Evolutionary conservation across 148 eudicot species (phyloP).

Genomic region (Cornus florida): DNA sequence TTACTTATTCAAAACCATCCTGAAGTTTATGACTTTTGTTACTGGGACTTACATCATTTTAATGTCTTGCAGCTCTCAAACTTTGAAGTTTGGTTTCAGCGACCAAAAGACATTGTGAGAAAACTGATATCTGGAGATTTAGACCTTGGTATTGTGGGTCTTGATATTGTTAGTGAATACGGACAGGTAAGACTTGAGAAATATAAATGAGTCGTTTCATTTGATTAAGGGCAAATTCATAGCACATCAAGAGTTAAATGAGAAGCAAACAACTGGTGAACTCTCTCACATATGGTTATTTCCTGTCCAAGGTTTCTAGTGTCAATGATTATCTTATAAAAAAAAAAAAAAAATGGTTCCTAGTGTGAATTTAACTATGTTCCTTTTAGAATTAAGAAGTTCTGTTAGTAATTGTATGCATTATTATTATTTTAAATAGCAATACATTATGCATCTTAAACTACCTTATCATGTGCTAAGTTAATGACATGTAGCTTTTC

Average conservation of each 20-base stretch:
- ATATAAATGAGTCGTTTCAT: not conserved
- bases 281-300: not conserved
- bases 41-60: not conserved
- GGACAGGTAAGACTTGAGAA: slow-evolving; percentile 60
- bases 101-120: slow-evolving; percentile 86
- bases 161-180: slow-evolving; percentile 75
- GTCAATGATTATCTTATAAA: not conserved
- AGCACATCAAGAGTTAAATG: not conserved
- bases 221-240: not conserved
- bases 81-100: slow-evolving; percentile 96
- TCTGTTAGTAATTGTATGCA: not conserved
- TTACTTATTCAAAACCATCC: not conserved
- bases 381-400: not conserved
- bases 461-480: not conserved
- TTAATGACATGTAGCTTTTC: not conserved
- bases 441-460: not conserved
- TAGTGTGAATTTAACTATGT: not conserved
- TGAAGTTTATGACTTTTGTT: not conserved
- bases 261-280: slow-evolving; percentile 7
- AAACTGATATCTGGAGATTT: slow-evolving; percentile 95
- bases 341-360: too few relatives aligned
- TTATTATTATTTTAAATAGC: not conserved
- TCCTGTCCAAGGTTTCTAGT: not conserved
- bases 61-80: slow-evolving; percentile 58
- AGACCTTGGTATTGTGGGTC: slow-evolving; percentile 95